Base-by-base conservation (phyloP, 108 stramenopile species). In the Cylindrotheca closterium region DNA sequence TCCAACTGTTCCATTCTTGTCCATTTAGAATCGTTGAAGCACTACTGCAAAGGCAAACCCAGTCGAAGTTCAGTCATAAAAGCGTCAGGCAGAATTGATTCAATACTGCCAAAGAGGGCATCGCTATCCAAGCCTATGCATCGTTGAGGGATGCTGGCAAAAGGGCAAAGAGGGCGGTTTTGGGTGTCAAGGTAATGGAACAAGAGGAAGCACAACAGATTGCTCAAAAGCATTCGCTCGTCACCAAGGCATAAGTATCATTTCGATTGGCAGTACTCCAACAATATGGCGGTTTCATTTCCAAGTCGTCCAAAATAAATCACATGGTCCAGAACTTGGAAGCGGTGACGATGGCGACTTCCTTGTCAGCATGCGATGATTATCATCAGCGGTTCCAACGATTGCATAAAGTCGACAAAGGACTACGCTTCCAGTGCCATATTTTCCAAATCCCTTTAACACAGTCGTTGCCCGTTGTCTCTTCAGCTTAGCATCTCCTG, bases 1-100 rank as follows among this genome's bases (percentile, higher is more conserved):
- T 85, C 79, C 60, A 92, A 96, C 69, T 91, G 93, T 65, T 55
- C 79, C 0, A 23, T n/a, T n/a, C n/a, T 74, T 15, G 55, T 70
- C 27, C 68, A 71, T 49, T 61, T 80, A 25, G 74, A 83, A 51
- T 74, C 77, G 24, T 58, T 91, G 8, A 73, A 84, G 51, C 63
- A 78, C 30, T n/a, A n/a, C n/a, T n/a, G n/a, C n/a, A n/a, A n/a
- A n/a, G n/a, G n/a, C n/a, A 23, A 91, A 93, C 65, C 95, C 92
- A 79, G 79, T 96, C 32, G 95, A 96, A 66, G 54, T 75, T 37
- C 92, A 96, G 65, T 89, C 94, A 8, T 77, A 87, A 29, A 68
- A 79, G 60, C 79, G 84, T 19, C 87, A 90, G 64, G 67, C 53
- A 5, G 79, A 84, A 15, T 61, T 93, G 3, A 32, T 88, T 15